phyloP scores from a whole-genome alignment of 495 filamentous ascomycete species.

The Tuber indicum region DNA sequence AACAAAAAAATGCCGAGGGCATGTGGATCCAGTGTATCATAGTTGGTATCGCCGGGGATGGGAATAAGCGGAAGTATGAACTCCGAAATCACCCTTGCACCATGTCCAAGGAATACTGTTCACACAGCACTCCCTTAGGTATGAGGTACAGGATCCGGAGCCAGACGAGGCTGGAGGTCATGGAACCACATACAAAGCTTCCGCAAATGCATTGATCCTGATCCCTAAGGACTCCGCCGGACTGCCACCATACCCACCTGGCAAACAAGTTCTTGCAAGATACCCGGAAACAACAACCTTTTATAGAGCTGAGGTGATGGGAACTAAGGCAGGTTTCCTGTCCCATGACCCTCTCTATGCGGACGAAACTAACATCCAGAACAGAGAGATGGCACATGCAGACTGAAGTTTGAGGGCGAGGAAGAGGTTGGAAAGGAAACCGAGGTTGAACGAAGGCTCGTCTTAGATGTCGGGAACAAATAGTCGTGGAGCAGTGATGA shows the following conservation, averaged over 20 bases:
- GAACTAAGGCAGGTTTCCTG: conserved; percentile 47
- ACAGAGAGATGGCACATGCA: conserved; percentile 52
- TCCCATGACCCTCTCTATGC: not conserved
- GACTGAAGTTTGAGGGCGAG: conserved; percentile 78
- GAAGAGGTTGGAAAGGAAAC: conserved; percentile 72
- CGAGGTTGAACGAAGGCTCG: conserved; percentile 70
- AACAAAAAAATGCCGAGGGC: conserved; percentile 59
- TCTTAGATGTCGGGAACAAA: conserved; percentile 64
- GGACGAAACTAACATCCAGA: conserved; percentile 6
- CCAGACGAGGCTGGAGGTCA: conserved; percentile 71
- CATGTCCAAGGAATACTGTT: conserved; percentile 10
- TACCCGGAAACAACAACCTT: conserved; percentile 95
- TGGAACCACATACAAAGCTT: conserved; percentile 67
- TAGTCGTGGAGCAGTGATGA: conserved; percentile 35
- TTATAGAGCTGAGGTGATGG: conserved; percentile 91
- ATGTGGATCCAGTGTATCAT: conserved; percentile 90
- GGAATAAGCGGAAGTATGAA: conserved; percentile 64
- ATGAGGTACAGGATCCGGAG: conserved; percentile 91
- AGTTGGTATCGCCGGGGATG: conserved; percentile 73
- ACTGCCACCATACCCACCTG: conserved; percentile 65
- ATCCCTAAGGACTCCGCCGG: conserved; percentile 59
- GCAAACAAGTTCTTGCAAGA: conserved; percentile 72
- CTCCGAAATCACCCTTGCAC: not conserved
- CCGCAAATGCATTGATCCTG: conserved; percentile 71
- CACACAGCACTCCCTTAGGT: conserved; percentile 48